These are phyloP conservation scores for Pisolithus tinctorius DNA, from an alignment of 768 basidiomycete genomes.

Conservation along the genomic window DNA sequence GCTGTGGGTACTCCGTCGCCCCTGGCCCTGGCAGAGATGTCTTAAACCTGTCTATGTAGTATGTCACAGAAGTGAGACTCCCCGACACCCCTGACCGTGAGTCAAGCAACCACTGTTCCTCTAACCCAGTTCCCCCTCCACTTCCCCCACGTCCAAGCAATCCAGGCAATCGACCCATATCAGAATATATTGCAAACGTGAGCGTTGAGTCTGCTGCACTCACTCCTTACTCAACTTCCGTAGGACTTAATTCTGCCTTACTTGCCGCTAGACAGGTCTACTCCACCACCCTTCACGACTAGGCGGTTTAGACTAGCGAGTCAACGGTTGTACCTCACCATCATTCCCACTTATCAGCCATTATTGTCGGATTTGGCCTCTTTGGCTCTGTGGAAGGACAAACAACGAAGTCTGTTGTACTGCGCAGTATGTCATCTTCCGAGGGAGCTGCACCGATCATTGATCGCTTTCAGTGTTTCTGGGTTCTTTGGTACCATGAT, in stretches of 20 bases:
- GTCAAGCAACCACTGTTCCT: not conserved
- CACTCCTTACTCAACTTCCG: not conserved
- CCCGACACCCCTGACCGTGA: slow-evolving; percentile 18
- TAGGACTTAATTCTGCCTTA: slow-evolving; percentile 40
- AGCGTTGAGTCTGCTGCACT: slow-evolving; percentile 5
- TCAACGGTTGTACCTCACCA: slow-evolving; percentile 50
- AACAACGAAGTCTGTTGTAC: slow-evolving; percentile 37
- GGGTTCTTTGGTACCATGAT: slow-evolving; percentile 59
- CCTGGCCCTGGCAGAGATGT: not conserved
- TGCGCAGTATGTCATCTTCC: slow-evolving; percentile 40
- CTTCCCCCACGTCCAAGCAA: slow-evolving; percentile 6
- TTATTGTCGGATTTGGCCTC: slow-evolving; percentile 32
- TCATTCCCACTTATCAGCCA: slow-evolving; percentile 42
- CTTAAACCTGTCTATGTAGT: slow-evolving; percentile 27
- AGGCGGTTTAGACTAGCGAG: slow-evolving; percentile 44
- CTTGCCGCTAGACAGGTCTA: slow-evolving; percentile 36
- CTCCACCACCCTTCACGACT: slow-evolving; percentile 45
- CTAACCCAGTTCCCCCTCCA: slow-evolving; percentile 2
- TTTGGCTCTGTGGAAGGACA: slow-evolving; percentile 53
- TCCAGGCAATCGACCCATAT: slow-evolving; percentile 16
- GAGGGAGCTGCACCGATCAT: not conserved
- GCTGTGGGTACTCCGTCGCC: slow-evolving; percentile 35
- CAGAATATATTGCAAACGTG: slow-evolving; percentile 22
- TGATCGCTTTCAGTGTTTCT: slow-evolving; percentile 40
- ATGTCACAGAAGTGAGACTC: slow-evolving; percentile 51